Conservation (phyloP, 164 flowering plant genomes). For the Sextonia rubra region DNA sequence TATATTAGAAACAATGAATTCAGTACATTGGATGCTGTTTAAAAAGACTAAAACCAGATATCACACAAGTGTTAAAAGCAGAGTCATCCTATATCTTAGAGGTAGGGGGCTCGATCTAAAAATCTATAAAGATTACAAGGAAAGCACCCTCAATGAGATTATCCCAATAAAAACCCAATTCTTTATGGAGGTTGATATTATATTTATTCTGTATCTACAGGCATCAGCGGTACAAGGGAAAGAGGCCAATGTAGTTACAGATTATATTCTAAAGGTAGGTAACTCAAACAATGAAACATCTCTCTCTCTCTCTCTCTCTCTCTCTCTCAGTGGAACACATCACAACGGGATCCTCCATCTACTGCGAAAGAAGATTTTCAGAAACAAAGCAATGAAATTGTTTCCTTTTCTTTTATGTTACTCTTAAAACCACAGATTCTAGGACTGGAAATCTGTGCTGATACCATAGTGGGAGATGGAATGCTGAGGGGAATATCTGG, state of each 20-base stretch:
- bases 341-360: not conserved
- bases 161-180: too few species aligned
- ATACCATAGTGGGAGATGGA: slow-evolving; percentile 25
- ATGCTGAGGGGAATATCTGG: slow-evolving; percentile 29
- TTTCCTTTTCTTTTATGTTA: not conserved
- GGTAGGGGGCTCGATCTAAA: too few species aligned
- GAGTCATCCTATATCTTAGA: too few species aligned
- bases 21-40: too few species aligned
- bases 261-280: slow-evolving; percentile 65
- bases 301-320: too few species aligned
- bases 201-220: slow-evolving; percentile 18
- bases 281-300: not conserved
- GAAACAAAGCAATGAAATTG: not conserved
- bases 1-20: too few species aligned
- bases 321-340: too few species aligned
- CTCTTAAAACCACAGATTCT: slow-evolving; percentile 14
- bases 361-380: not conserved
- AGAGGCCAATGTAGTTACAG: slow-evolving; percentile 58
- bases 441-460: slow-evolving; percentile 26
- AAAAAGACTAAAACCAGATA: too few species aligned
- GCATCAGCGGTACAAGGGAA: slow-evolving; percentile 63
- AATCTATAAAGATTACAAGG: too few species aligned
- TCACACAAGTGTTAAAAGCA: too few species aligned
- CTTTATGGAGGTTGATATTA: too few species aligned
- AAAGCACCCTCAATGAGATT: too few species aligned